Conservation (phyloP, 1,284 basidiomycete species). For the Amylostereum chailletii region DNA sequence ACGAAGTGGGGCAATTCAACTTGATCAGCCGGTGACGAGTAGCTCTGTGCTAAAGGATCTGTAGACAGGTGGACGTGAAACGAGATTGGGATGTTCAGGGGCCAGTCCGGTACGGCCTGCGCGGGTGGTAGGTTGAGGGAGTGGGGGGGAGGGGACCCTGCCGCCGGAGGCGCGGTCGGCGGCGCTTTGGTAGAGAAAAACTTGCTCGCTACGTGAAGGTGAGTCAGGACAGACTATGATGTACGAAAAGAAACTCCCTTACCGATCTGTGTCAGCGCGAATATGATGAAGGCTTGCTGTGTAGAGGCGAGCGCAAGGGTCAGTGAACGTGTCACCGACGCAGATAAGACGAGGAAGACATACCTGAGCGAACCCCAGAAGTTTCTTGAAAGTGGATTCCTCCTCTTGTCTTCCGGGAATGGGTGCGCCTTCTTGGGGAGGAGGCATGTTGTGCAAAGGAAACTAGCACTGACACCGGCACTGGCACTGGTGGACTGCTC, state of each 20-base stretch:
- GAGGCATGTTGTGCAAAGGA: too few species aligned
- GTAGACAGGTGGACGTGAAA: slow-evolving; percentile 76
- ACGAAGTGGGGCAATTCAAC: slow-evolving; percentile 54
- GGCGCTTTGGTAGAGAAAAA: slow-evolving; percentile 30
- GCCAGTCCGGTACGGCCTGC: slow-evolving; percentile 48
- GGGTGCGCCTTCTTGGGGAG: too few species aligned
- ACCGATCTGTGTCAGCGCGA: slow-evolving; percentile 57
- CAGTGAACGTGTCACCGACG: background rate
- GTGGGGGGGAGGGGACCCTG: background rate
- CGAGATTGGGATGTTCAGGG: slow-evolving; percentile 45
- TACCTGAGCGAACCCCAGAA: slow-evolving; percentile 42
- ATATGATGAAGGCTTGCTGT: slow-evolving; percentile 62
- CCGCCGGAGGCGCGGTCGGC: slow-evolving; percentile 17
- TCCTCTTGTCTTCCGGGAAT: slow-evolving; percentile 11
- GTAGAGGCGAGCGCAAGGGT: slow-evolving; percentile 1
- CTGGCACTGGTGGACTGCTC: too few species aligned
- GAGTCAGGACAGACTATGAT: slow-evolving; percentile 2
- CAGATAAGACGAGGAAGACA: background rate
- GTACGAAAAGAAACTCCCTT: slow-evolving; percentile 13
- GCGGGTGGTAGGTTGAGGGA: slow-evolving; percentile 43
- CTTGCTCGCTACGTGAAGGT: slow-evolving; percentile 29
- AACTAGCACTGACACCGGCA: too few species aligned
- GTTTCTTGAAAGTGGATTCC: slow-evolving; percentile 19
- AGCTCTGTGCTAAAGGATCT: slow-evolving; percentile 48
- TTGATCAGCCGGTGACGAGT: slow-evolving; percentile 42